Percentiles rank a stretch among this genome's conserved stretches.
phyloP scores from a whole-genome alignment of 306 rosid genomes.

The Trifolium fragiferum region DNA sequence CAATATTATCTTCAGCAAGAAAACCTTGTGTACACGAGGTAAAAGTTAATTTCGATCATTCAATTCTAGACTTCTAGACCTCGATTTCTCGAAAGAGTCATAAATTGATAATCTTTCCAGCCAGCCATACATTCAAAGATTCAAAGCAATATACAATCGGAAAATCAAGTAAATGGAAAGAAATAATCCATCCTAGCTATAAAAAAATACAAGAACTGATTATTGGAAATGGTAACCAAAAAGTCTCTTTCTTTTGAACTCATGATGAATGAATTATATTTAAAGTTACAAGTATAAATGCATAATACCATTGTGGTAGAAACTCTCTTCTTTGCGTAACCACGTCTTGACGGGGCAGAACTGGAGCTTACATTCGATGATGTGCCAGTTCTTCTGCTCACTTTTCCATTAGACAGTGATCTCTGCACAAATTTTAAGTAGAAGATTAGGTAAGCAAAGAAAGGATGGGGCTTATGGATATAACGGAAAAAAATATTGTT shows the following conservation, averaged over 20 bases:
- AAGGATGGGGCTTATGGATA: background rate
- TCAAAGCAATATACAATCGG: constrained; percentile 16
- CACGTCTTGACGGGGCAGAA: constrained; percentile 56
- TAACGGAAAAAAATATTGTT: constrained; percentile 1
- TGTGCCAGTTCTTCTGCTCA: constrained; percentile 54
- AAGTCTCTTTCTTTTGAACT: background rate
- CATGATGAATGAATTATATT: background rate
- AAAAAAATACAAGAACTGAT: background rate
- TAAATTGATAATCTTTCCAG: constrained; percentile 5
- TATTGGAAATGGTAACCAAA: background rate
- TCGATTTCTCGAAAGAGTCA: constrained; percentile 3
- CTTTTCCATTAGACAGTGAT: constrained; percentile 61
- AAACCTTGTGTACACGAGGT: background rate
- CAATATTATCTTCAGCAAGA: constrained; percentile 4
- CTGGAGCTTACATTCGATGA: constrained; percentile 52
- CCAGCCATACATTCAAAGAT: constrained; percentile 12
- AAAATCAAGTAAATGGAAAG: constrained; percentile 3
- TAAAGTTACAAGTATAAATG: constrained; percentile 29
- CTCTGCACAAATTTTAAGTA: constrained; percentile 50
- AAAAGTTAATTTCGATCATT: background rate
- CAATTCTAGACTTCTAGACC: background rate
- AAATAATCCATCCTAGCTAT: background rate
- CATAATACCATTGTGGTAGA: constrained; percentile 64
- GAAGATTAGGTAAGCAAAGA: constrained; percentile 30
- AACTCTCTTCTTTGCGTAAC: constrained; percentile 65